Evolutionary conservation across 1,284 basidiomycete genomes (phyloP).

Genomic region (Taiwanofungus camphoratus): DNA sequence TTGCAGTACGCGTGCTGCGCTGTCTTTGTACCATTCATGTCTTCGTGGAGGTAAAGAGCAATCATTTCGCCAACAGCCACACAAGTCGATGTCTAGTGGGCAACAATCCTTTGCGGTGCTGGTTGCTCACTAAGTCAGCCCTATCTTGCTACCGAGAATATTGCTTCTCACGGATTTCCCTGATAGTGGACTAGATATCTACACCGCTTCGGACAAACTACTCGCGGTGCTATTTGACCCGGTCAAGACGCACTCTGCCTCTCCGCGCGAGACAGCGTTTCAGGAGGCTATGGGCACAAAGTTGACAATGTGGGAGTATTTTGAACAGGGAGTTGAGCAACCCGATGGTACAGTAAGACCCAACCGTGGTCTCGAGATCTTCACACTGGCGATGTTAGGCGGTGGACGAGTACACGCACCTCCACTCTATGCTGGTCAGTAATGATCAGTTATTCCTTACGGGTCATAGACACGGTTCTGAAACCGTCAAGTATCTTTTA

Average conservation of each 20-base stretch:
- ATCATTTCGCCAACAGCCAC: constrained; percentile 12
- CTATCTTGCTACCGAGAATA: neutral
- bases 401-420: constrained; percentile 10
- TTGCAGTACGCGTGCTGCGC: constrained; percentile 11
- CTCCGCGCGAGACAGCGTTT: constrained; percentile 8
- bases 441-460: neutral
- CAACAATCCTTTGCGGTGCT: constrained; percentile 10
- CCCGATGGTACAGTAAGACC: constrained; percentile 8
- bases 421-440: constrained; percentile 10
- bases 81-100: constrained; percentile 7
- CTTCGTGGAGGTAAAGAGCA: constrained; percentile 9
- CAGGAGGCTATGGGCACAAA: constrained; percentile 6
- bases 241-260: neutral
- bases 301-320: constrained; percentile 10
- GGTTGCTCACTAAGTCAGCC: constrained; percentile 5
- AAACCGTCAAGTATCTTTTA: constrained; percentile 1
- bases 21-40: constrained; percentile 10
- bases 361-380: constrained; percentile 9
- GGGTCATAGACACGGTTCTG: no score
- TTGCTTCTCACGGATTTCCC: neutral
- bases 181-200: constrained; percentile 5
- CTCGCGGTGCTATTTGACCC: constrained; percentile 11
- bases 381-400: constrained; percentile 14
- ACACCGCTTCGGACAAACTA: constrained; percentile 10
- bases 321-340: constrained; percentile 8